phyloP scores from a whole-genome alignment of 192 early-diverging fungal species.

The Coemansia sp. region DNA sequence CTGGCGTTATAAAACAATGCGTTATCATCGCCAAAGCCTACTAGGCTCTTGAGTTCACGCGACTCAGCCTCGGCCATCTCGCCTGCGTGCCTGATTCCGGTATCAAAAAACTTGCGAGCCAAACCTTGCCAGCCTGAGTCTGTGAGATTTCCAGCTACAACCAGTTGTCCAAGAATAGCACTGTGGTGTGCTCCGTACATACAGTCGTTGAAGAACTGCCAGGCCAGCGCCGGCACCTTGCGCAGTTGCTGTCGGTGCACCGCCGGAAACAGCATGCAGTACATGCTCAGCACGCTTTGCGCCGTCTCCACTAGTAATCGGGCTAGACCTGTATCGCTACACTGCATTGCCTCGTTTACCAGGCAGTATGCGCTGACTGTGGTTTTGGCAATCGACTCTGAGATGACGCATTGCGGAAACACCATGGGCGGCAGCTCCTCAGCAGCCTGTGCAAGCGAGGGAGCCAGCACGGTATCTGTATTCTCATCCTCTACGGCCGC shows the following conservation, averaged over 20 bases:
- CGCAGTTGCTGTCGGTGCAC: slow-evolving; percentile 28
- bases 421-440: not conserved
- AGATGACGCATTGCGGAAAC: slow-evolving; percentile 3
- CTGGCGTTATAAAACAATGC: slow-evolving; percentile 3
- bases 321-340: not conserved
- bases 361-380: not conserved
- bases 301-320: slow-evolving; percentile 14
- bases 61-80: slow-evolving; percentile 6
- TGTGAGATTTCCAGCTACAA: not conserved
- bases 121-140: not conserved
- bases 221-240: slow-evolving; percentile 29
- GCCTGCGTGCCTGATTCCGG: slow-evolving; percentile 2
- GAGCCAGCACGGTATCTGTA: not conserved
- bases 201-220: slow-evolving; percentile 45
- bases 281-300: slow-evolving; percentile 9
- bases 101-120: not conserved
- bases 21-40: not conserved
- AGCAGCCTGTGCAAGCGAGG: not conserved
- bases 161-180: slow-evolving; percentile 1
- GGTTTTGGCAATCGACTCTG: not conserved
- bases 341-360: not conserved
- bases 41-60: slow-evolving; percentile 11
- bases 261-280: slow-evolving; percentile 17
- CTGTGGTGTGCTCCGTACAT: slow-evolving; percentile 46
- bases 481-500: not conserved